Percentiles rank a stretch among this genome's conserved stretches.
Evolutionary conservation across 805 yeast species (phyloP).

Genomic region (Teunomyces barrocoloradensis): DNA sequence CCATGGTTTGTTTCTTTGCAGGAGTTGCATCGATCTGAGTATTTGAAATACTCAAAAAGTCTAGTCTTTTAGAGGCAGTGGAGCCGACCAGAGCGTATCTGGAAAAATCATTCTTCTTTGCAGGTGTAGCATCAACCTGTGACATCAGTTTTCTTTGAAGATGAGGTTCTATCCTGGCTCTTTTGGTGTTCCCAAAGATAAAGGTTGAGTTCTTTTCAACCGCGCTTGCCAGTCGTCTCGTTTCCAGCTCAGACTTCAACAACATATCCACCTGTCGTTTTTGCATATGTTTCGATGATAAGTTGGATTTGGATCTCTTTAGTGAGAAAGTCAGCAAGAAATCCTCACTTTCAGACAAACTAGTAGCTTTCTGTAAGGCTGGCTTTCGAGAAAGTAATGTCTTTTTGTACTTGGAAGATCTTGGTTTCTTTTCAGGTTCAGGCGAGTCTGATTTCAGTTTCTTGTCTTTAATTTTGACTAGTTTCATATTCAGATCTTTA

Average conservation of each 20-base stretch:
- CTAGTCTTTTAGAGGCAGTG: neutral
- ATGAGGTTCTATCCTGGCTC: constrained; percentile 10
- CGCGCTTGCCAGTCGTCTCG: constrained; percentile 2
- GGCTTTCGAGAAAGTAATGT: constrained; percentile 11
- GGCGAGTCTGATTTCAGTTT: constrained; percentile 2
- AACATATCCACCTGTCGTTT: constrained; percentile 42
- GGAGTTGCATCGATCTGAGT: constrained; percentile 20
- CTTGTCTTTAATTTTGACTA: constrained; percentile 11
- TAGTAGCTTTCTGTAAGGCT: constrained; percentile 17
- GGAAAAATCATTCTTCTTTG: neutral
- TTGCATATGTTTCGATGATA: constrained; percentile 37
- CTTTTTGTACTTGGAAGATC: constrained; percentile 15
- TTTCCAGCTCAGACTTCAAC: constrained; percentile 4
- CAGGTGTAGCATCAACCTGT: constrained; percentile 18
- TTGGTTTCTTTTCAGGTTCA: constrained; percentile 1
- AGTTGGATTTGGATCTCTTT: constrained; percentile 39
- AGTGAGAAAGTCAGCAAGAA: constrained; percentile 33
- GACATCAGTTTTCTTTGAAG: constrained; percentile 5
- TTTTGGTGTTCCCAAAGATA: constrained; percentile 27
- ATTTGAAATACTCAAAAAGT: neutral
- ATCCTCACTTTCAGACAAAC: constrained; percentile 16
- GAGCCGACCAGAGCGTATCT: constrained; percentile 18
- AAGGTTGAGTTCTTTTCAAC: constrained; percentile 20
- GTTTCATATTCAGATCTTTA: constrained; percentile 45
- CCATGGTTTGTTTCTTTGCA: constrained; percentile 10